Percentiles rank a stretch among this genome's conserved stretches.
Conservation (phyloP, 1,139 yeast species). For the Tardiomyces depauwii region DNA sequence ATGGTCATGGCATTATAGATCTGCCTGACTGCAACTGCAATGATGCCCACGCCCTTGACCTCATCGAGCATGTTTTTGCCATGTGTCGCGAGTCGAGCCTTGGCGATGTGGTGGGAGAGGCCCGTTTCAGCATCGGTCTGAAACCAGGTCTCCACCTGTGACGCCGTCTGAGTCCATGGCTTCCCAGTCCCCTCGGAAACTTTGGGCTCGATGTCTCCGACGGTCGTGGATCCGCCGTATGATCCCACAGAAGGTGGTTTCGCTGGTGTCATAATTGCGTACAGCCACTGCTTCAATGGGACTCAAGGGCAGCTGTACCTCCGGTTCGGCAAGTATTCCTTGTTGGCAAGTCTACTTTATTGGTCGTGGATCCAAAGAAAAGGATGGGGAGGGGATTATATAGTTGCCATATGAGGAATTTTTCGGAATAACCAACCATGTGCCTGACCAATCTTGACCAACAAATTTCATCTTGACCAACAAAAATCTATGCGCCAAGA, state of each 20-base stretch:
- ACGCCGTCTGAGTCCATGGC: slow-evolving; percentile 7
- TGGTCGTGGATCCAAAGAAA: no score
- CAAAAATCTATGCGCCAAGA: neutral
- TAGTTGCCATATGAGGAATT: no score
- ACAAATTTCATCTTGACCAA: neutral
- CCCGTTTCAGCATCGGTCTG: slow-evolving; percentile 30
- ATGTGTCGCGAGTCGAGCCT: slow-evolving; percentile 24
- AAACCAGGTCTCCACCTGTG: slow-evolving; percentile 2
- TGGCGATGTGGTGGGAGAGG: slow-evolving; percentile 31
- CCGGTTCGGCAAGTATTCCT: no score
- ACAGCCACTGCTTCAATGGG: no score
- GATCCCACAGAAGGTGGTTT: neutral
- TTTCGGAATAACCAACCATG: no score
- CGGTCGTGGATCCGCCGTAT: neutral
- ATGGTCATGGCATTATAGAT: slow-evolving; percentile 72
- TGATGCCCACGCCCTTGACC: slow-evolving; percentile 44
- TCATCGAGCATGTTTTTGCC: slow-evolving; percentile 59
- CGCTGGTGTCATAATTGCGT: neutral
- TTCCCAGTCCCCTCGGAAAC: neutral
- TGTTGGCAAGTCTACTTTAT: no score
- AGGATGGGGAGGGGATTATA: no score
- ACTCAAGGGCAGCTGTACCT: no score
- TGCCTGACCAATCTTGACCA: no score
- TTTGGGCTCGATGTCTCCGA: neutral
- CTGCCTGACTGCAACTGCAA: slow-evolving; percentile 54